Percentiles rank a stretch among this genome's conserved stretches.
These are phyloP conservation scores for Capronia coronata DNA, from an alignment of 2,329 filamentous ascomycete genomes.

Conservation along the genomic window DNA sequence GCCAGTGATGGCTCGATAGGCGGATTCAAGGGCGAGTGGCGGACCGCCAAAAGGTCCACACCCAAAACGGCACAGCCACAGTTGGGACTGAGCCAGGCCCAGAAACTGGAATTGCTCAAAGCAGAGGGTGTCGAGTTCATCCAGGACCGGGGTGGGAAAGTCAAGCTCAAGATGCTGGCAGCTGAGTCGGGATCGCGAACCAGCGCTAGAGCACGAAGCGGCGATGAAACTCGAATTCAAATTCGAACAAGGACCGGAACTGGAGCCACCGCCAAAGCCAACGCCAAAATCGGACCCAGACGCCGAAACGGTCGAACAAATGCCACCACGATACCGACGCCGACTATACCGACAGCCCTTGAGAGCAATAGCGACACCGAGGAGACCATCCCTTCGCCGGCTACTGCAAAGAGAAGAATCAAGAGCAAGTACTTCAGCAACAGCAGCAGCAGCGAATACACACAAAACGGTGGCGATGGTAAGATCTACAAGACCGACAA, in stretches of 20 bases:
- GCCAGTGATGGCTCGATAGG: constrained; percentile 35
- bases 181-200: neutral
- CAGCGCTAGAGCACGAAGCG: no score
- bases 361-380: no score
- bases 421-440: no score
- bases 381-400: no score
- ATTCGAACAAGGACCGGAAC: no score
- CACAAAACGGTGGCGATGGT: neutral
- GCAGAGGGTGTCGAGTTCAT: constrained; percentile 36
- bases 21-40: constrained; percentile 46
- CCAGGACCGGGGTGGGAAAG: constrained; percentile 24
- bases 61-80: neutral
- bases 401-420: no score
- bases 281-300: no score
- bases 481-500: neutral
- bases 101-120: constrained; percentile 33
- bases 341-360: no score
- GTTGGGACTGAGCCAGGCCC: constrained; percentile 38
- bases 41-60: constrained; percentile 33
- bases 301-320: no score
- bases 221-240: no score
- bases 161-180: constrained; percentile 1
- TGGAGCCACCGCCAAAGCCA: no score
- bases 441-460: neutral
- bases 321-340: no score